phyloP scores from a whole-genome alignment of 345 rosid genomes.

The Syzygium jambos region DNA sequence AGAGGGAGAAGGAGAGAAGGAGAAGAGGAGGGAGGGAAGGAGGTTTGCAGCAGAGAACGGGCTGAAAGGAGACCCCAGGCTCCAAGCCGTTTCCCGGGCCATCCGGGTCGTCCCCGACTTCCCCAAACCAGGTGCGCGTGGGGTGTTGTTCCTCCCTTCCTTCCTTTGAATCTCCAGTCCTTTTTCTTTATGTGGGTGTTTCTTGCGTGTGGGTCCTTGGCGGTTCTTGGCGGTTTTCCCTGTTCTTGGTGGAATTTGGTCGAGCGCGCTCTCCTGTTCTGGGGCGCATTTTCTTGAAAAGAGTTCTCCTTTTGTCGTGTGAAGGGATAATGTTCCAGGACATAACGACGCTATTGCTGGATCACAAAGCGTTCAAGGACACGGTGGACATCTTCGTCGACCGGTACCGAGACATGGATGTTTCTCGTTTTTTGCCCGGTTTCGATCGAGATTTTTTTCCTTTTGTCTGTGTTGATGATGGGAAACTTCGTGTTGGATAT shows the following conservation, averaged over 20 bases:
- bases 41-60: slow-evolving; percentile 80
- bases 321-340: slow-evolving; percentile 97
- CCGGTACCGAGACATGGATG: slow-evolving; percentile 79
- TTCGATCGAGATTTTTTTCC: background rate
- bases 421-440: background rate
- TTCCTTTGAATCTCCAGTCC: no score
- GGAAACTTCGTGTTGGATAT: background rate
- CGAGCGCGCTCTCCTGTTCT: no score
- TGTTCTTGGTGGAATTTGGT: no score
- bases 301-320: background rate
- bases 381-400: slow-evolving; percentile 90
- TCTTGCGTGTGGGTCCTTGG: no score
- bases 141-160: no score
- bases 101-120: slow-evolving; percentile 71
- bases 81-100: slow-evolving; percentile 51
- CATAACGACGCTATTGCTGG: slow-evolving; percentile 76
- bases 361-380: slow-evolving; percentile 82
- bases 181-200: no score
- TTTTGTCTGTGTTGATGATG: background rate
- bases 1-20: background rate
- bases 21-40: background rate
- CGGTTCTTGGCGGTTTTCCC: no score
- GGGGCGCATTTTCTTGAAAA: background rate
- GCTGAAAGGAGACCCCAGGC: slow-evolving; percentile 66
- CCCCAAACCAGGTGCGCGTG: slow-evolving; percentile 64